These are phyloP conservation scores for Pythium phragmiticola DNA, from an alignment of 352 stramenopile genomes.

Conservation along the genomic window DNA sequence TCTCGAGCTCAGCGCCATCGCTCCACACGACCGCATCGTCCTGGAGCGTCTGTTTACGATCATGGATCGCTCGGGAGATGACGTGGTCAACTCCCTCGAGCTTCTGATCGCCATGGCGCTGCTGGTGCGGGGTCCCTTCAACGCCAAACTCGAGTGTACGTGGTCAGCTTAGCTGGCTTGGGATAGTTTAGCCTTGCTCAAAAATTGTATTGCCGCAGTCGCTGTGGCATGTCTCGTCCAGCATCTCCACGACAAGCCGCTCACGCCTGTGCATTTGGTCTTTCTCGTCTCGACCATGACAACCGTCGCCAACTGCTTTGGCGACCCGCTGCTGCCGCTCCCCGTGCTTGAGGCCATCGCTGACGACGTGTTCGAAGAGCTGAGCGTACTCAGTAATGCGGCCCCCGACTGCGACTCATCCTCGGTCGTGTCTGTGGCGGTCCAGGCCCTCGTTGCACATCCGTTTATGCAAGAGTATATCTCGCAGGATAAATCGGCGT, in stretches of 20 bases:
- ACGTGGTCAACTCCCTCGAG: slow-evolving; percentile 39
- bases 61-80: slow-evolving; percentile 59
- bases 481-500: slow-evolving; percentile 14
- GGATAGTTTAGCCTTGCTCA: no score
- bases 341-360: slow-evolving; percentile 32
- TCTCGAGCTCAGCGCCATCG: slow-evolving; percentile 45
- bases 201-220: background rate
- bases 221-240: slow-evolving; percentile 18
- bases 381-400: slow-evolving; percentile 1
- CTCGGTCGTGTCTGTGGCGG: slow-evolving; percentile 1
- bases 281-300: slow-evolving; percentile 52
- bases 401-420: slow-evolving; percentile 19
- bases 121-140: slow-evolving; percentile 43
- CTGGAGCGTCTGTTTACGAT: slow-evolving; percentile 59
- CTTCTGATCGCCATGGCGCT: slow-evolving; percentile 45
- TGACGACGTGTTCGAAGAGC: slow-evolving; percentile 32
- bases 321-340: slow-evolving; percentile 42
- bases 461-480: slow-evolving; percentile 48
- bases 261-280: slow-evolving; percentile 29
- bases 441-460: slow-evolving; percentile 34
- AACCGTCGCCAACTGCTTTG: slow-evolving; percentile 52
- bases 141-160: slow-evolving; percentile 45
- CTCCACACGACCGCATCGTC: slow-evolving; percentile 43
- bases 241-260: slow-evolving; percentile 19
- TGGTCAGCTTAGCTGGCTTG: background rate